phyloP scores from a whole-genome alignment of 148 eudicot species.

The Arctostaphylos glauca region DNA sequence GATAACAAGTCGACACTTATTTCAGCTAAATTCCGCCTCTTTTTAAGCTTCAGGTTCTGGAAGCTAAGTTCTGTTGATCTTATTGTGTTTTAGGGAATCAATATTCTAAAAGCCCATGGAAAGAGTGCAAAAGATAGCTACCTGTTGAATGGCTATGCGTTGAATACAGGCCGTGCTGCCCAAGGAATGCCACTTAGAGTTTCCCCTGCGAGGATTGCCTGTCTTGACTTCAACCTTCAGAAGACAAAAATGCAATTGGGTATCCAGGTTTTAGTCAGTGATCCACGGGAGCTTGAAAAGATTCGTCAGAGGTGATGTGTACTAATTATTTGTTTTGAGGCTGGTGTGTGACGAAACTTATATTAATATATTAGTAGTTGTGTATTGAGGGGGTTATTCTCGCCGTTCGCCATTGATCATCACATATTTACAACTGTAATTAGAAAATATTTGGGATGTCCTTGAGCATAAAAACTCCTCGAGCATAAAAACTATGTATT shows the following conservation, averaged over 20 bases:
- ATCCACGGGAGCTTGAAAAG: constrained; percentile 95
- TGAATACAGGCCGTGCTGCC: constrained; percentile 97
- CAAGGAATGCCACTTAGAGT: constrained; percentile 97
- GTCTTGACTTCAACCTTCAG: constrained; percentile 95
- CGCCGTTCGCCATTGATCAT: neutral
- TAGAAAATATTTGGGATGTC: neutral
- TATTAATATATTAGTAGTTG: neutral
- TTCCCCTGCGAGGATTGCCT: constrained; percentile 90
- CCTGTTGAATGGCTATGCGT: constrained; percentile 92
- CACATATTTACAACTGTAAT: neutral
- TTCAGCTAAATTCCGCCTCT: neutral
- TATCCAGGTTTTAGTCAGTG: constrained; percentile 87
- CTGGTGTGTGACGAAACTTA: neutral
- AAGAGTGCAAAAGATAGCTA: constrained; percentile 92
- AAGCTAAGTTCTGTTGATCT: constrained; percentile 15
- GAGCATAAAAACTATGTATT: neutral
- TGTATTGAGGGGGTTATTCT: neutral
- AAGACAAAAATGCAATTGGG: constrained; percentile 98
- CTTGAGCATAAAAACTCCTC: neutral
- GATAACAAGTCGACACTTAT: neutral
- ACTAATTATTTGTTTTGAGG: neutral
- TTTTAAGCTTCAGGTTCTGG: constrained; percentile 10
- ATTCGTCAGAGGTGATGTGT: constrained; percentile 81
- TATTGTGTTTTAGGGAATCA: constrained; percentile 54
- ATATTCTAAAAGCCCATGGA: constrained; percentile 95